Evolutionary conservation across 1,284 basidiomycete species (phyloP), one percentile per base, ranked within the genome.

Genomic region (Fomitopsis betulina): DNA sequence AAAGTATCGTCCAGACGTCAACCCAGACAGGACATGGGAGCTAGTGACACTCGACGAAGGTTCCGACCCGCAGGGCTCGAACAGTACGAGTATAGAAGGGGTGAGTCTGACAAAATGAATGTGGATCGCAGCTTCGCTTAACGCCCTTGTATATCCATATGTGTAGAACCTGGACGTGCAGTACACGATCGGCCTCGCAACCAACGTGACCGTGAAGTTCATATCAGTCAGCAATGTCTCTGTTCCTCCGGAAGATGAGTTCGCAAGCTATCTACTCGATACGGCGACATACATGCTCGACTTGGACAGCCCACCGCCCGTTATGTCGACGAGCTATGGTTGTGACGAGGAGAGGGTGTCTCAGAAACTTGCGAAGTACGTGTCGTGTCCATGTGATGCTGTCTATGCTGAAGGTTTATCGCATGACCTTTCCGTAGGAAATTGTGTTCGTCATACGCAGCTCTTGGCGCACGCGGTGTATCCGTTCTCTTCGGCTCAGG

Each of bases 401-500:
- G 61, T 75, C 70, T 7, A 79, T 72, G 21, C 19, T 86, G 74
- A 79, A 33, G 27, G 8, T 30, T 30, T 8, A 30, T 8, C 8
- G 68, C 65, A 25, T 25, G 15, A 23, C 2, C n/a, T 5, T 12
- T 35, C 17, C 19, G 25, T 45, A 64, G 63, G 19, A 62, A 61
- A 45, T 54, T 67, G 27, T 65, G 63, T 61, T 58, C 45, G 23
- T 62, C 63, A 7, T 63, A 65, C 53, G 63, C 61, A 17, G 78
- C 82, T 58, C 78, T 90, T 45, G 84, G 84, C 13, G 73, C 79
- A 5, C 76, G 78, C 32, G 87, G 87, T 32, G 78, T 77, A 17
- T 82, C 80, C 25, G 73, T 85, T 27, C 74, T 90, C 64, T 88
- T 85, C 73, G 81, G 82, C 25, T 84, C 82, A 57, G 87, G 87